A percentile compares a stretch with the other conserved stretches of the same genome.
These are phyloP conservation scores for Halophytophthora polymorphica DNA, from an alignment of 352 stramenopile genomes.

Conservation along the genomic window DNA sequence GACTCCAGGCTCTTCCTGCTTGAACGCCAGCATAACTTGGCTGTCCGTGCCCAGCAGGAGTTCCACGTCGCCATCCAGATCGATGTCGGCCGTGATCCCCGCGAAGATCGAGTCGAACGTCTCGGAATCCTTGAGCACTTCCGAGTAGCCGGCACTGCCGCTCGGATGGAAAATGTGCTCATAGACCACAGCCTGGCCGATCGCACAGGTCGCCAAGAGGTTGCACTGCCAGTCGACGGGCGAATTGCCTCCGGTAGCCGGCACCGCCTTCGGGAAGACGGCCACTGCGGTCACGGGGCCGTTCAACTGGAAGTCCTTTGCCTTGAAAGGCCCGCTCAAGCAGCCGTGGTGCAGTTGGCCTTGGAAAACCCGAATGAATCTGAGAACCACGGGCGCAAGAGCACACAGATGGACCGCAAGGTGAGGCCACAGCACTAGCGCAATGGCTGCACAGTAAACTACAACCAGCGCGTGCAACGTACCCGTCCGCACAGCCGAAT, in stretches of 20 bases:
- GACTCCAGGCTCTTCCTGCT: slow-evolving; percentile 10
- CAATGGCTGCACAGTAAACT: too few species aligned
- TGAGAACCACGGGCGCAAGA: too few species aligned
- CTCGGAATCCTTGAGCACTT: slow-evolving; percentile 43
- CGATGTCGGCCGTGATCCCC: slow-evolving; percentile 45
- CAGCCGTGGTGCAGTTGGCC: slow-evolving; percentile 28
- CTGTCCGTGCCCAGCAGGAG: slow-evolving; percentile 63
- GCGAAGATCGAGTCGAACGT: slow-evolving; percentile 68
- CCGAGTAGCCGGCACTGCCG: slow-evolving; percentile 11
- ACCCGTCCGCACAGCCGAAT: slow-evolving; percentile 75
- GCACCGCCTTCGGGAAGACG: slow-evolving; percentile 33
- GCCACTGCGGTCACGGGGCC: slow-evolving; percentile 59
- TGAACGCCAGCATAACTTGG: slow-evolving; percentile 57
- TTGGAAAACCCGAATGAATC: slow-evolving; percentile 50
- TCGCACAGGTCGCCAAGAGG: slow-evolving; percentile 57
- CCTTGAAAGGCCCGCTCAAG: slow-evolving; percentile 43
- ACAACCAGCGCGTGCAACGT: background rate
- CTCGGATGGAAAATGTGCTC: slow-evolving; percentile 42
- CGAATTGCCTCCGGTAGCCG: background rate
- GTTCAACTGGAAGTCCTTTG: slow-evolving; percentile 52
- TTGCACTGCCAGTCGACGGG: slow-evolving; percentile 45
- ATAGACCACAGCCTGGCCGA: slow-evolving; percentile 54
- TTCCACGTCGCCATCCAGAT: slow-evolving; percentile 59
- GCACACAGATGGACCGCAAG: too few species aligned
- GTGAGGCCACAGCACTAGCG: too few species aligned